Conservation (phyloP, 208 protist genomes). For the Lotmaria passim region DNA sequence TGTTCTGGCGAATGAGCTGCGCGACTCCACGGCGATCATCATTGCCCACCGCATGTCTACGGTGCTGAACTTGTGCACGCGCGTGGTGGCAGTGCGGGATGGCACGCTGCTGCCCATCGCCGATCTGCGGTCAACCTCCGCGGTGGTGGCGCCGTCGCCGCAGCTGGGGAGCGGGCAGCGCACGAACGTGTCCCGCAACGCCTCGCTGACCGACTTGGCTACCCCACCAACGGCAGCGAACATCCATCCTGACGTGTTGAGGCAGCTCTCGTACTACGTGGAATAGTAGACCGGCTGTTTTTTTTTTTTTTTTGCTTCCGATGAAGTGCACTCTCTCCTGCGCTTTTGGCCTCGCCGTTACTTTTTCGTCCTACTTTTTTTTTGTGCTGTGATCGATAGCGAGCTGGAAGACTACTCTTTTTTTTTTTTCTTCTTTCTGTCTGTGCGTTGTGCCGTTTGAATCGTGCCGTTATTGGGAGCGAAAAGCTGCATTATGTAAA, state of each 20-base stretch:
- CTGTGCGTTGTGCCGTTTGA: no score
- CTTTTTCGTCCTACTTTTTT: no score
- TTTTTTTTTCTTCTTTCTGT: no score
- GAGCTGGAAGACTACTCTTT: no score
- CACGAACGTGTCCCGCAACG: not conserved
- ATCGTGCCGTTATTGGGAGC: no score
- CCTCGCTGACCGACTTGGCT: not conserved
- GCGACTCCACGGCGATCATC: slow-evolving; percentile 92
- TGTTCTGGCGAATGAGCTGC: slow-evolving; percentile 85
- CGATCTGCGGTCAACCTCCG: slow-evolving; percentile 15
- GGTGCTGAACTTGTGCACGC: slow-evolving; percentile 85
- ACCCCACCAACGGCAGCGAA: slow-evolving; percentile 1
- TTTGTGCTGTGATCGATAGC: no score
- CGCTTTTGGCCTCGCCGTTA: no score
- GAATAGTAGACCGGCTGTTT: slow-evolving; percentile 2
- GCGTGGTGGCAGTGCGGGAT: slow-evolving; percentile 77
- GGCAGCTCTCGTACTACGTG: slow-evolving; percentile 31
- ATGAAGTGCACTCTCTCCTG: no score
- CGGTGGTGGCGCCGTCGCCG: slow-evolving; percentile 1
- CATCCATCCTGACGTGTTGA: slow-evolving; percentile 21
- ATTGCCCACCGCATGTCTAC: slow-evolving; percentile 96
- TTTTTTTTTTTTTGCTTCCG: slow-evolving; percentile 7
- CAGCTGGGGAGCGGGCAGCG: not conserved
- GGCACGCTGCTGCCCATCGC: slow-evolving; percentile 41
- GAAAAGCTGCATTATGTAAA: no score